Evolutionary conservation across 225 moss, liverwort and hornwort genomes (phyloP).

Genomic region (Thuidium tamariscinum): DNA sequence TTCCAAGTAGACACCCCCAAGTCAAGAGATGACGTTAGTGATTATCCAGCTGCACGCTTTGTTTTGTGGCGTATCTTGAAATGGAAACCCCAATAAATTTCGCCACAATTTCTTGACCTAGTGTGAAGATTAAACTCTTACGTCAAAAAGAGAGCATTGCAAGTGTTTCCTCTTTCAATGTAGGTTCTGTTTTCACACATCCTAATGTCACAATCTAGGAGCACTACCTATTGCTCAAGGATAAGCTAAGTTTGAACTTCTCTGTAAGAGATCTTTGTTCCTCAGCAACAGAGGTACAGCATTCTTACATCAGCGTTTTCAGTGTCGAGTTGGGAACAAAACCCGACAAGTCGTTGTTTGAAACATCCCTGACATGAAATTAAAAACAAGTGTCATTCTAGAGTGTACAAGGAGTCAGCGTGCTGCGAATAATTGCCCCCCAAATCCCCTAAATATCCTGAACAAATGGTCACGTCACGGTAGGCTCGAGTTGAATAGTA

Average conservation of each 20-base stretch:
- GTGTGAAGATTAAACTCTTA: neutral
- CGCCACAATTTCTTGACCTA: neutral
- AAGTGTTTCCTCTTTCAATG: neutral
- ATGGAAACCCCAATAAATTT: neutral
- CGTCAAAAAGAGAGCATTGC: neutral
- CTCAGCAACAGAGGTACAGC: neutral
- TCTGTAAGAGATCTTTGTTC: neutral
- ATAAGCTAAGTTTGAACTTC: neutral
- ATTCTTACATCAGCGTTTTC: slow-evolving; percentile 51
- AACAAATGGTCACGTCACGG: neutral
- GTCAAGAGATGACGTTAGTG: neutral
- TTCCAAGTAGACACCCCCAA: neutral
- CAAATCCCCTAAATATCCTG: neutral
- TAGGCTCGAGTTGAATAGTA: neutral
- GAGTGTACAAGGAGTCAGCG: neutral
- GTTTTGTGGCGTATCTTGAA: neutral
- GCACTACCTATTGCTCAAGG: neutral
- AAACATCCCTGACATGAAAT: slow-evolving; percentile 46
- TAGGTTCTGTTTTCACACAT: neutral
- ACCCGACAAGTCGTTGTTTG: slow-evolving; percentile 73
- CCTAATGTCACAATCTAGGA: neutral
- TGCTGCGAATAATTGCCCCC: neutral
- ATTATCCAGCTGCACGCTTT: neutral
- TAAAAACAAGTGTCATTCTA: neutral
- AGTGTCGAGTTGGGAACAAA: slow-evolving; percentile 53